Conservation (phyloP, 345 rosid species). For the Trapa bicornis region DNA sequence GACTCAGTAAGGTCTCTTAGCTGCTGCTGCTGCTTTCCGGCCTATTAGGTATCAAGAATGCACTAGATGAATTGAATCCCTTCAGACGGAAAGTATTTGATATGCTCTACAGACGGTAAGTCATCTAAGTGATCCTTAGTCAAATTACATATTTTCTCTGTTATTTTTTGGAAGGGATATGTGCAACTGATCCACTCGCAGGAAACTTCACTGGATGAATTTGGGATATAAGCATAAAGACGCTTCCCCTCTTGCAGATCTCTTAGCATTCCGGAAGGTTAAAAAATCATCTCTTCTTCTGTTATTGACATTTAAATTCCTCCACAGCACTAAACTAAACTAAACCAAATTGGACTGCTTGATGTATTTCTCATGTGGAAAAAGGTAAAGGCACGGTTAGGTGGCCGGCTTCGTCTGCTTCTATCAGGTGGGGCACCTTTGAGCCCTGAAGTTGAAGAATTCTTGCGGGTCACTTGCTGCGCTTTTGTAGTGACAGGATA, state of each 20-base stretch:
- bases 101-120: slow-evolving; percentile 67
- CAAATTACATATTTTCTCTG: neutral
- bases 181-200: slow-evolving; percentile 16
- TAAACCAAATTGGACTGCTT: neutral
- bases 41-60: slow-evolving; percentile 39
- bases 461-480: slow-evolving; percentile 85
- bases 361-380: neutral
- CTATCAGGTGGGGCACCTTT: slow-evolving; percentile 92
- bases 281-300: neutral
- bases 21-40: slow-evolving; percentile 2
- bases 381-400: slow-evolving; percentile 80
- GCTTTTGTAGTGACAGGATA: slow-evolving; percentile 81
- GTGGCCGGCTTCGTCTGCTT: slow-evolving; percentile 70
- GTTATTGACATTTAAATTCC: neutral
- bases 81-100: slow-evolving; percentile 47
- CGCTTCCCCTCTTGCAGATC: slow-evolving; percentile 81
- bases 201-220: slow-evolving; percentile 92
- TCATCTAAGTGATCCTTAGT: neutral
- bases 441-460: slow-evolving; percentile 78
- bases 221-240: slow-evolving; percentile 58
- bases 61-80: slow-evolving; percentile 69
- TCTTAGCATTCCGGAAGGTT: slow-evolving; percentile 96
- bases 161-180: neutral
- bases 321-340: neutral
- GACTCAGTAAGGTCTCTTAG: neutral